phyloP scores from a whole-genome alignment of 116 monocot species.

The Thalassia testudinum region DNA sequence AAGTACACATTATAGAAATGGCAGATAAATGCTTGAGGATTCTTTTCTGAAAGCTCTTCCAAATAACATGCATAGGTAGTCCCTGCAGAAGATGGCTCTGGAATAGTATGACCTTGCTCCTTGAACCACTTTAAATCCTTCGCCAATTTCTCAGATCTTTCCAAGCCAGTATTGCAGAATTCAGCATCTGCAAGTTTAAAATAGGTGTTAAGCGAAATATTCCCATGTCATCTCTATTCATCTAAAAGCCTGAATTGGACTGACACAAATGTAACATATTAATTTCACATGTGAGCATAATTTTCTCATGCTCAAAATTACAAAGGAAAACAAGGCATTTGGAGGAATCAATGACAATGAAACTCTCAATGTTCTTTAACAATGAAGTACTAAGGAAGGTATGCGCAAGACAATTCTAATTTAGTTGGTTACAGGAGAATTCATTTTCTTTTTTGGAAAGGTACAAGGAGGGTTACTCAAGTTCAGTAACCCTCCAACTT shows the following conservation, averaged over 20 bases:
- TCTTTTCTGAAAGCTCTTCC: constrained; percentile 43
- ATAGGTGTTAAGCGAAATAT: too few species aligned
- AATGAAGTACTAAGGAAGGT: too few species aligned
- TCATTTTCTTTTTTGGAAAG: too few species aligned
- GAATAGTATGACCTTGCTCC: constrained; percentile 56
- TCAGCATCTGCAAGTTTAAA: constrained; percentile 58
- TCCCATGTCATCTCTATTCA: neutral
- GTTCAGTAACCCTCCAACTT: too few species aligned
- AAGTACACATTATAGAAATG: constrained; percentile 80
- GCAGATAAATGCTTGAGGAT: constrained; percentile 76
- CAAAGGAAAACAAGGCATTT: too few species aligned
- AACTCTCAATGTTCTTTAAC: too few species aligned
- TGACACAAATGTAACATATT: neutral
- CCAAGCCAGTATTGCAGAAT: constrained; percentile 58
- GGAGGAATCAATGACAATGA: too few species aligned
- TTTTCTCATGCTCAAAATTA: too few species aligned
- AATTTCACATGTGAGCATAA: too few species aligned
- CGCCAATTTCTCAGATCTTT: constrained; percentile 48
- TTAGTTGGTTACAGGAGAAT: too few species aligned
- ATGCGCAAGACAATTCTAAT: too few species aligned
- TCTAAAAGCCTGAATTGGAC: neutral
- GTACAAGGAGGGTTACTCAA: too few species aligned
- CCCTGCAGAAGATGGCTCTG: constrained; percentile 55
- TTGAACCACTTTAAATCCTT: constrained; percentile 78
- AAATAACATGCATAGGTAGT: constrained; percentile 34